Conservation (phyloP, 768 basidiomycete genomes). For the Russula brevipes region DNA sequence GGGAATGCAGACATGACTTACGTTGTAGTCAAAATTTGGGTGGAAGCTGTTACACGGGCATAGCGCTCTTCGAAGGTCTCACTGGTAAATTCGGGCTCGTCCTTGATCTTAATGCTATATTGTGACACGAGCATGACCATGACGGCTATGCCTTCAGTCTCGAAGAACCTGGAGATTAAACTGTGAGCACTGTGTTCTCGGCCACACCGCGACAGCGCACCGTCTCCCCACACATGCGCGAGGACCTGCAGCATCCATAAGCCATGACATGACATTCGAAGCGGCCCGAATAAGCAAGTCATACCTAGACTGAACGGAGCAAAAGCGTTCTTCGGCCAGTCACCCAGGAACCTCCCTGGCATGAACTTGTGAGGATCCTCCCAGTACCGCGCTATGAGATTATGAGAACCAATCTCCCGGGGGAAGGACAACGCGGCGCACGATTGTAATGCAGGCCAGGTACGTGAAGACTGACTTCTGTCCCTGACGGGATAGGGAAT, state of each 20-base stretch:
- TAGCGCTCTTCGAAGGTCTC: slow-evolving; percentile 44
- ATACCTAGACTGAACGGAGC: slow-evolving; percentile 31
- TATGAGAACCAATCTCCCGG: background rate
- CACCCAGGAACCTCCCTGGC: slow-evolving; percentile 34
- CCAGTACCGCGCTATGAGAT: slow-evolving; percentile 49
- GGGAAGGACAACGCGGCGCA: slow-evolving; percentile 22
- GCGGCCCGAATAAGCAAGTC: background rate
- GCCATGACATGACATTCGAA: background rate
- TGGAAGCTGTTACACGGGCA: slow-evolving; percentile 19
- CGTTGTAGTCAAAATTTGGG: slow-evolving; percentile 5
- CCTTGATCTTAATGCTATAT: slow-evolving; percentile 46
- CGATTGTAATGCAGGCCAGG: slow-evolving; percentile 49
- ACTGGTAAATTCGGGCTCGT: slow-evolving; percentile 42
- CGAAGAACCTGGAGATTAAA: slow-evolving; percentile 38
- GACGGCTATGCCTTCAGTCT: slow-evolving; percentile 45
- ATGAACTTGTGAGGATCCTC: slow-evolving; percentile 46
- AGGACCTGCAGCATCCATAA: slow-evolving; percentile 5
- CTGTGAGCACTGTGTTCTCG: background rate
- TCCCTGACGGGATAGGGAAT: slow-evolving; percentile 43
- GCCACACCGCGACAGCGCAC: background rate
- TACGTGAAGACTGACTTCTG: slow-evolving; percentile 35
- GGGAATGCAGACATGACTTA: background rate
- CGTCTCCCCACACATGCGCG: slow-evolving; percentile 27
- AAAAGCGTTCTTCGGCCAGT: slow-evolving; percentile 34
- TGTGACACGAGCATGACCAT: slow-evolving; percentile 42